These are phyloP conservation scores for Trichoderma endophyticum DNA, from an alignment of 2,329 filamentous ascomycete species.

Conservation along the genomic window DNA sequence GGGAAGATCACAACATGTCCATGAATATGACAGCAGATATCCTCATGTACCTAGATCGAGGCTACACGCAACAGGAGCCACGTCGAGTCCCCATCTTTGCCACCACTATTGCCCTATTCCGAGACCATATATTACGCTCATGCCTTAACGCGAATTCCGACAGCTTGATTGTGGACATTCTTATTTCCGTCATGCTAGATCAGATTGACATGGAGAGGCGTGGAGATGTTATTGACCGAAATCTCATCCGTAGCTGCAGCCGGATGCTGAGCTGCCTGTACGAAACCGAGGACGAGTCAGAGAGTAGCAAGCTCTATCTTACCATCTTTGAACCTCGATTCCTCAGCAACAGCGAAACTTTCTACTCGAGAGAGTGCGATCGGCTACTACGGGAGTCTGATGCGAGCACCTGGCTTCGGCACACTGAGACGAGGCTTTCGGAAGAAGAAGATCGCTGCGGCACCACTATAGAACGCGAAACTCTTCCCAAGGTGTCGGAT, in stretches of 20 bases:
- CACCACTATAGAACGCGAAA: conserved; percentile 73
- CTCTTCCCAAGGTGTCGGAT: conserved; percentile 66
- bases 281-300: conserved; percentile 73
- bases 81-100: conserved; percentile 77
- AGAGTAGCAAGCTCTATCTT: conserved; percentile 78
- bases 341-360: conserved; percentile 64
- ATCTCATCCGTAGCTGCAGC: conserved; percentile 75
- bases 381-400: conserved; percentile 73
- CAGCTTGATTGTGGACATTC: conserved; percentile 64
- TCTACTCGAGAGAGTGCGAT: conserved; percentile 75
- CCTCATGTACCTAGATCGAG: conserved; percentile 94
- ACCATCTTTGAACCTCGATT: conserved; percentile 79
- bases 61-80: conserved; percentile 65
- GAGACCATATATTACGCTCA: conserved; percentile 75
- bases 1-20: conserved; percentile 85
- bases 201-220: conserved; percentile 90
- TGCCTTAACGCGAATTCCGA: conserved; percentile 45
- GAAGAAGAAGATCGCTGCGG: conserved; percentile 82
- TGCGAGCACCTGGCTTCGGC: conserved; percentile 75
- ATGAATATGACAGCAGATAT: conserved; percentile 98
- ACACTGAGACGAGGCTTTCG: conserved; percentile 67
- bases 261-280: conserved; percentile 90
- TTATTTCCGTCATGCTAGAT: conserved; percentile 81
- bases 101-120: conserved; percentile 81
- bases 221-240: conserved; percentile 82